Evolutionary conservation across 176 grass and related monocot species (phyloP).

Genomic region (Calamus simplicifolius): DNA sequence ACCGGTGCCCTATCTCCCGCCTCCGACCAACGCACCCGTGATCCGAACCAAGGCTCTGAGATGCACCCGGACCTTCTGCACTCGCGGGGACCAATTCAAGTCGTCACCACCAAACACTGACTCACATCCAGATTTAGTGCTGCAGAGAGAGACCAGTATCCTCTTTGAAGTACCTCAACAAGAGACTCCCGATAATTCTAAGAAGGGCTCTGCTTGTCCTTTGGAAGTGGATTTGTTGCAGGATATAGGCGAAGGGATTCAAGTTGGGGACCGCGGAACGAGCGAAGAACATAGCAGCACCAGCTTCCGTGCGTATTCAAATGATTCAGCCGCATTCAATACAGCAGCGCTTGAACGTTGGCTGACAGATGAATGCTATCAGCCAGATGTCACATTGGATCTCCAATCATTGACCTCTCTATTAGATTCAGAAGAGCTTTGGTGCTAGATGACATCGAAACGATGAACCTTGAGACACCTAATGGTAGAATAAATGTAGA

Average conservation of each 20-base stretch:
- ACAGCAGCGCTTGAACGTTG: not conserved
- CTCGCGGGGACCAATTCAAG: not conserved
- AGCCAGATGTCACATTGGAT: not conserved
- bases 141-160: not conserved
- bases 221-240: too few relatives aligned
- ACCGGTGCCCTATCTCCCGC: not conserved
- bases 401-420: not conserved
- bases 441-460: too few relatives aligned
- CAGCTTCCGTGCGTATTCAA: too few relatives aligned
- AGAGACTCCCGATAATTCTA: too few relatives aligned
- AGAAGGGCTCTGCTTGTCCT: not conserved
- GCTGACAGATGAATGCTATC: not conserved
- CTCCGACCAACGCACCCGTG: not conserved
- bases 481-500: too few relatives aligned
- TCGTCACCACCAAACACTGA: not conserved
- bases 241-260: not conserved
- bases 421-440: not conserved
- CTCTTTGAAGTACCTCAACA: too few relatives aligned
- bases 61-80: not conserved
- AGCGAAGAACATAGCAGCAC: not conserved
- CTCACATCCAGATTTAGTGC: not conserved
- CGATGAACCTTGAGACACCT: too few relatives aligned
- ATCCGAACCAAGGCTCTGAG: not conserved
- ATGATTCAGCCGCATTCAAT: not conserved
- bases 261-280: not conserved